A percentile compares a stretch with the other conserved stretches of the same genome.
These are phyloP conservation scores for Candida gorgasii DNA, from an alignment of 805 yeast genomes.

Conservation along the genomic window DNA sequence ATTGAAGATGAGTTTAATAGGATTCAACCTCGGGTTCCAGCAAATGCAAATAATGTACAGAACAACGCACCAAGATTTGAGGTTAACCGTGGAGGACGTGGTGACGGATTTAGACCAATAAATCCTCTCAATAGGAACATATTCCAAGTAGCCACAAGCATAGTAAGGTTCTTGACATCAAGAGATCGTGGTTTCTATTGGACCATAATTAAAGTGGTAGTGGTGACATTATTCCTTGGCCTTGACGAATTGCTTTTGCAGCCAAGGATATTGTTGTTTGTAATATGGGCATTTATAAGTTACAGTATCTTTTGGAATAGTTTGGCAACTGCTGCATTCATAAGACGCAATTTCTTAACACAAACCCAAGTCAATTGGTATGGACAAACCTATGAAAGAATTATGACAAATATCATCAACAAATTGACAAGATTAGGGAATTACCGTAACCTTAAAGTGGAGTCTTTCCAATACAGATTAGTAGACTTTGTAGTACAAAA, in stretches of 20 bases:
- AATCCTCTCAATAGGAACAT: neutral
- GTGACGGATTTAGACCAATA: too few species aligned
- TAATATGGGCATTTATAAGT: neutral
- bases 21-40: too few species aligned
- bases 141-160: neutral
- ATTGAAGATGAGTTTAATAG: too few species aligned
- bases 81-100: too few species aligned
- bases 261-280: neutral
- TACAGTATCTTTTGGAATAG: slow-evolving; percentile 17
- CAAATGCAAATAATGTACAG: too few species aligned
- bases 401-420: neutral
- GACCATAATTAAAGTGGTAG: slow-evolving; percentile 6
- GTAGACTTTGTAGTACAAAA: slow-evolving; percentile 18
- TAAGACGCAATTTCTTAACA: slow-evolving; percentile 13
- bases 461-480: neutral
- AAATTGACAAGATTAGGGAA: neutral
- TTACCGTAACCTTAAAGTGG: neutral
- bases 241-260: slow-evolving; percentile 6
- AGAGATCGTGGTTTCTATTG: neutral
- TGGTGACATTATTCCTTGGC: slow-evolving; percentile 15
- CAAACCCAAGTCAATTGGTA: neutral
- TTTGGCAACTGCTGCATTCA: slow-evolving; percentile 11
- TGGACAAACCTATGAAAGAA: slow-evolving; percentile 2
- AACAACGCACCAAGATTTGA: too few species aligned
- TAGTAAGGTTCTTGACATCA: neutral